Conservation (phyloP, 208 protist species). For the Naegleria lovaniensis region DNA sequence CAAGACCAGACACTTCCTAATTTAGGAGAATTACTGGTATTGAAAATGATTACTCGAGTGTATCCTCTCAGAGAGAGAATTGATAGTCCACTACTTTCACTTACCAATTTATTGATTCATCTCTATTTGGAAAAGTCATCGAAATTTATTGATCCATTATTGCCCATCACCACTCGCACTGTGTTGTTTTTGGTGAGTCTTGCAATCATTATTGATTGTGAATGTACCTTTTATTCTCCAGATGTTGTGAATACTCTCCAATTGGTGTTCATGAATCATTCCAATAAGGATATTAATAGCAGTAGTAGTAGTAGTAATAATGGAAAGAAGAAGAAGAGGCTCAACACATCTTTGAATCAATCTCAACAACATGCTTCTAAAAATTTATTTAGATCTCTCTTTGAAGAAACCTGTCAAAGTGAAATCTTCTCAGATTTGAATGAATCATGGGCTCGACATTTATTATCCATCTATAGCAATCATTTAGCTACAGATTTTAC, state of each 20-base stretch:
- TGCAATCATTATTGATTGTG: not conserved
- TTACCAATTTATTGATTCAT: not conserved
- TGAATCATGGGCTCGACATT: not conserved
- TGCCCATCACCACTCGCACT: not conserved
- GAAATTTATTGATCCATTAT: not conserved
- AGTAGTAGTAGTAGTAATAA: no score
- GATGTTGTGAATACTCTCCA: not conserved
- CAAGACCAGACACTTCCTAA: not conserved
- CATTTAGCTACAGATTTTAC: not conserved
- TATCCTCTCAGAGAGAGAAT: not conserved
- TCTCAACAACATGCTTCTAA: no score
- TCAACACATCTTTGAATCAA: no score
- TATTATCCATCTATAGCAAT: not conserved
- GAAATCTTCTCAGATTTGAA: no score
- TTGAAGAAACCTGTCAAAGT: not conserved
- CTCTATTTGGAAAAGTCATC: not conserved
- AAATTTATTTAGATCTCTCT: not conserved
- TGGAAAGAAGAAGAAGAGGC: no score
- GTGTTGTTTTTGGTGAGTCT: not conserved
- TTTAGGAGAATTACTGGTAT: not conserved
- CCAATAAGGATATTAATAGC: no score
- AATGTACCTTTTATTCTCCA: not conserved
- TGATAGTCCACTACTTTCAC: not conserved
- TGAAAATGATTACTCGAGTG: not conserved
- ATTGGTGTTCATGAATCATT: no score